These are phyloP conservation scores for Thermochaetoides thermophila DNA, from an alignment of 495 filamentous ascomycete species.

Conservation along the genomic window DNA sequence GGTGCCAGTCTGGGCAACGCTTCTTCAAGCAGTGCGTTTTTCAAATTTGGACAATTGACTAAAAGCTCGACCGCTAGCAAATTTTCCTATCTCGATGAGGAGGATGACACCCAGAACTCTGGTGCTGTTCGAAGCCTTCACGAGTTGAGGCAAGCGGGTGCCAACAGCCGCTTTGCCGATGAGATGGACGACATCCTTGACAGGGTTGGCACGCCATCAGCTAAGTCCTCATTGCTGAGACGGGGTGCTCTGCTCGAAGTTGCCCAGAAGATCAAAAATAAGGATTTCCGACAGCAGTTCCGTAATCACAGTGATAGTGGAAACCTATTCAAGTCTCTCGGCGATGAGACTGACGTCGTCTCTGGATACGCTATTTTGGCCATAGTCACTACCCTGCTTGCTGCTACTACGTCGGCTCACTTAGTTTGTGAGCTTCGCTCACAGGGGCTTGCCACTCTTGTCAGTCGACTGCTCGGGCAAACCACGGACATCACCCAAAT, in stretches of 20 bases:
- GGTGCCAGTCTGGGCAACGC: constrained; percentile 15
- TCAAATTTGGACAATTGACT: constrained; percentile 23
- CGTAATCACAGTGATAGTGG: constrained; percentile 58
- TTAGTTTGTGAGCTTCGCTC: constrained; percentile 34
- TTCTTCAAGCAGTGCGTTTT: constrained; percentile 20
- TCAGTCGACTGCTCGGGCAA: constrained; percentile 38
- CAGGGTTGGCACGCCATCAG: constrained; percentile 52
- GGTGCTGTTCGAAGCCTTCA: constrained; percentile 68
- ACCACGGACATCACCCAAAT: constrained; percentile 37
- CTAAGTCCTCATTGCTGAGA: constrained; percentile 31
- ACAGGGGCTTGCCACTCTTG: constrained; percentile 33
- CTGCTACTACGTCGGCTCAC: constrained; percentile 33
- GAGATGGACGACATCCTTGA: constrained; percentile 73
- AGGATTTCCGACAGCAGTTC: constrained; percentile 52
- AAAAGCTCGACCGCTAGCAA: constrained; percentile 18
- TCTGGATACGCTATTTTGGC: constrained; percentile 43
- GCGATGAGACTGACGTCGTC: constrained; percentile 38
- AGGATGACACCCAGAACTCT: constrained; percentile 40
- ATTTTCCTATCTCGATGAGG: constrained; percentile 23
- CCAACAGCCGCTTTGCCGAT: constrained; percentile 65
- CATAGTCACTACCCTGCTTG: constrained; percentile 40
- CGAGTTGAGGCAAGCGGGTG: constrained; percentile 75
- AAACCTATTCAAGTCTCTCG: constrained; percentile 44
- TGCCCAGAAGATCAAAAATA: constrained; percentile 54
- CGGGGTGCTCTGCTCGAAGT: constrained; percentile 48